Conservation (phyloP, 805 yeast species). For the Helenozyma baotianmanensis region DNA sequence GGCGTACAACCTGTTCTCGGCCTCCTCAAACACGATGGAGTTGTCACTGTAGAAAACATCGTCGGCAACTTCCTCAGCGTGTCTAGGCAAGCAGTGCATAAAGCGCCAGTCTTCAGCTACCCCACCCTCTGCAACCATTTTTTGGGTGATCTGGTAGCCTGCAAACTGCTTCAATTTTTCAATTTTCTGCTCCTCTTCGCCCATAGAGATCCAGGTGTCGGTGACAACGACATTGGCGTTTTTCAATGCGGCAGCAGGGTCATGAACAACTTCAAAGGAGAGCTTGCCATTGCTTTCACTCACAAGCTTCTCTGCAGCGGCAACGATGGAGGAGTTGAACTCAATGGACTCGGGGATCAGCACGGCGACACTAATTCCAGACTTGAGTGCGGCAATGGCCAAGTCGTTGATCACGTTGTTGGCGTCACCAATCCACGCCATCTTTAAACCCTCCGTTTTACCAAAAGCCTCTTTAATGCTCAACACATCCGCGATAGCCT, state of each 20-base stretch:
- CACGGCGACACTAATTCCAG: slow-evolving; percentile 76
- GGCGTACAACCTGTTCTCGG: slow-evolving; percentile 93
- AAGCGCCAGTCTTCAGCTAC: slow-evolving; percentile 72
- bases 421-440: slow-evolving; percentile 96
- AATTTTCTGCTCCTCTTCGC: slow-evolving; percentile 79
- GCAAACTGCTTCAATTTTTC: slow-evolving; percentile 72
- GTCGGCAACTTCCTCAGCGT: slow-evolving; percentile 89
- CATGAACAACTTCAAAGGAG: slow-evolving; percentile 56
- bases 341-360: slow-evolving; percentile 80
- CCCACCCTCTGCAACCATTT: slow-evolving; percentile 54
- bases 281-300: slow-evolving; percentile 41
- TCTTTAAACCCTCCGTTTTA: slow-evolving; percentile 54
- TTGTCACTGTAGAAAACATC: slow-evolving; percentile 79
- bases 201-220: slow-evolving; percentile 98
- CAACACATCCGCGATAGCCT: slow-evolving; percentile 86
- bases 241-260: slow-evolving; percentile 69
- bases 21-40: slow-evolving; percentile 90
- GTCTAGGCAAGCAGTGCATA: slow-evolving; percentile 98
- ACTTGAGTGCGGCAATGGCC: slow-evolving; percentile 78
- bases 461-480: slow-evolving; percentile 81
- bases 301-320: slow-evolving; percentile 44
- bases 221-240: slow-evolving; percentile 84
- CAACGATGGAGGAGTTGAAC: slow-evolving; percentile 51
- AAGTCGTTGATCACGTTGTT: slow-evolving; percentile 94
- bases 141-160: slow-evolving; percentile 79